Evolutionary conservation across 768 basidiomycete species (phyloP).

Genomic region (Phlebiopsis gigantea): DNA sequence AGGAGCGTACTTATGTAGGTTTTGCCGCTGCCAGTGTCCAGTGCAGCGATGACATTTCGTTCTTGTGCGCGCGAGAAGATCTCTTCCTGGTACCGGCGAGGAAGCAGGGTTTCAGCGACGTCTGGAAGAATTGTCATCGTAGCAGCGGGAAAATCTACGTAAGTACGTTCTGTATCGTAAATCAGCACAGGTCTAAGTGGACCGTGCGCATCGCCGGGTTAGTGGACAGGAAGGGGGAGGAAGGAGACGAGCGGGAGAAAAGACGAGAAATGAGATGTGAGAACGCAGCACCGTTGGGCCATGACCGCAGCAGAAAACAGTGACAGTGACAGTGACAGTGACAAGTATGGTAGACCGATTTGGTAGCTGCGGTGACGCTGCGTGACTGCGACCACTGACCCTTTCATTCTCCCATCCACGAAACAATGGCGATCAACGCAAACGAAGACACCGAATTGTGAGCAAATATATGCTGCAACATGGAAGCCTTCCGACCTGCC

Average conservation of each 20-base stretch:
- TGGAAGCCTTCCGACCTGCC: slow-evolving; percentile 10
- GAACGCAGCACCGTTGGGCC: not conserved
- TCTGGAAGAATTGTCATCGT: slow-evolving; percentile 19
- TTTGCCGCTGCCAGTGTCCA: slow-evolving; percentile 60
- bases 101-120: slow-evolving; percentile 35
- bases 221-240: not conserved
- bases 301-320: not conserved
- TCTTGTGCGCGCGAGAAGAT: slow-evolving; percentile 47
- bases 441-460: slow-evolving; percentile 98
- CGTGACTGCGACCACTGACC: slow-evolving; percentile 5
- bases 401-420: not conserved
- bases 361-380: not conserved
- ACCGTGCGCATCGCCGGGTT: not conserved
- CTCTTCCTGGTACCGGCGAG: slow-evolving; percentile 51
- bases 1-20: slow-evolving; percentile 57
- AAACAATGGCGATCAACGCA: slow-evolving; percentile 62
- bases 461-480: slow-evolving; percentile 24
- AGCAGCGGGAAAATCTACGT: not conserved
- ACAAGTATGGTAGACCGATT: not conserved
- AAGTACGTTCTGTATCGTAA: slow-evolving; percentile 2
- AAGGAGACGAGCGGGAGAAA: not conserved
- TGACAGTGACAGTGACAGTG: not conserved
- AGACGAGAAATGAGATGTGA: not conserved
- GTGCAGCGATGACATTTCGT: slow-evolving; percentile 51
- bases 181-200: not conserved